These are phyloP conservation scores for Neoarthrinium moseri DNA, from an alignment of 2,329 filamentous ascomycete genomes.

Conservation along the genomic window DNA sequence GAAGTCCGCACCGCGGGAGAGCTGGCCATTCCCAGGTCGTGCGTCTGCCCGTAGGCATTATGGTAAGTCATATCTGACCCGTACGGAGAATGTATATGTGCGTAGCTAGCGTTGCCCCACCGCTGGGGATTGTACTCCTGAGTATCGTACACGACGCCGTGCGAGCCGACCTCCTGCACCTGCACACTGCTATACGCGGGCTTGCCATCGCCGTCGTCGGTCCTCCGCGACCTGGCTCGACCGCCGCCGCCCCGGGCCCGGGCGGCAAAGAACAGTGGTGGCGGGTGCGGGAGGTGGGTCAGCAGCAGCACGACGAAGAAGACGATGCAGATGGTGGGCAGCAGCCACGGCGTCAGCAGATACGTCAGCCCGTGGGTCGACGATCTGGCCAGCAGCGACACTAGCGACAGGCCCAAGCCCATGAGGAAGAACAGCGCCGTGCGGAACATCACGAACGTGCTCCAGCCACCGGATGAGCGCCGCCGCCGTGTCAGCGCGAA, in stretches of 20 bases:
- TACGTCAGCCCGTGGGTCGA: constrained; percentile 11
- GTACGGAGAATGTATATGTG: neutral
- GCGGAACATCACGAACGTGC: constrained; percentile 23
- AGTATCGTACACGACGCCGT: neutral
- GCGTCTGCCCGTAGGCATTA: neutral
- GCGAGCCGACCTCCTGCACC: neutral
- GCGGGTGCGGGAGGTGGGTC: constrained; percentile 20
- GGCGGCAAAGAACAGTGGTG: constrained; percentile 8
- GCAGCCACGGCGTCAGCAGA: constrained; percentile 19
- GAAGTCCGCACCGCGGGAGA: no score
- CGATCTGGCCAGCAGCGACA: constrained; percentile 16
- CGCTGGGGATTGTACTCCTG: constrained; percentile 1
- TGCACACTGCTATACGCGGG: constrained; percentile 1
- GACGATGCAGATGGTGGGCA: constrained; percentile 22
- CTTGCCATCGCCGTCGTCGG: neutral
- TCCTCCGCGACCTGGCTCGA: neutral
- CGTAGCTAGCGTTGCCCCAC: neutral
- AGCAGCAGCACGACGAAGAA: constrained; percentile 22
- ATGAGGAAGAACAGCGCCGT: constrained; percentile 17
- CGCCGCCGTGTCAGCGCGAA: constrained; percentile 14
- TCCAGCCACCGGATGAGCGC: no score
- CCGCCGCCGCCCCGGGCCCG: neutral
- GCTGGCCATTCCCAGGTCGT: neutral
- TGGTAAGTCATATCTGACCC: neutral
- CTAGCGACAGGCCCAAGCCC: constrained; percentile 19